Base-by-base conservation (phyloP, 148 eudicot genomes). In the Spergularia bocconei region DNA sequence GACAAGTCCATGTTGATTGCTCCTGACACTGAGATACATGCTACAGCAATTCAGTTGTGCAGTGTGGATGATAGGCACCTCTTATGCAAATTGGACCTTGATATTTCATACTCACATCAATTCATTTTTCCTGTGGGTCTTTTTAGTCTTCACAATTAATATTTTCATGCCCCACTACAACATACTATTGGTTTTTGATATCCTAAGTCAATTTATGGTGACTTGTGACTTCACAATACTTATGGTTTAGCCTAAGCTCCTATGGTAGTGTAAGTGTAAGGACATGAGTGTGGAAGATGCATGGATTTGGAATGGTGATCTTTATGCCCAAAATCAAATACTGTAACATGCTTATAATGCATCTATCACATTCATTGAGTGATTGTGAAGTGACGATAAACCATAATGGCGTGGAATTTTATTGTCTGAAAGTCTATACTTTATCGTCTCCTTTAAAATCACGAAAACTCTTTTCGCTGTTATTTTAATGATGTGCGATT, bases 1-100 rank as follows among this genome's bases (percentile, higher is more conserved):
- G 82, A 78, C 81, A 77, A 73, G 80, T 77, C 77, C 47, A 77
- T 65, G 79, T 74, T 78, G 73, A 83, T 63, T 69, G 51, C 78
- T 77, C 71, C 52, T 29, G 63, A 59, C 64, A 75, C 77, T 64
- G 84, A 72, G 77, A 72, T 62, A 73, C 57, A 81, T 78, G 81
- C 62, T 58, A 79, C 81, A 65, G 63, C 84, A 81, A 77, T 78
- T 81, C 78, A 81, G 84, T 56, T 81, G 81, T 81, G 84, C 81
- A 81, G 81, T 62, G 20, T 69, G 50, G 50, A n/a, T 13, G 69
- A 73, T 79, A 74, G 78, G 60, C 82, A 74, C 69, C 63, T 73
- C 68, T 67, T 79, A 58, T 73, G 65, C 78, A 79, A 74, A 74
- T 75, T 57, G 75, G 79, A 80, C 76, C 82, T 79, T 82, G 80